Evolutionary conservation across 2,329 filamentous ascomycete genomes (phyloP).

Genomic region (Alternaria arbusti): DNA sequence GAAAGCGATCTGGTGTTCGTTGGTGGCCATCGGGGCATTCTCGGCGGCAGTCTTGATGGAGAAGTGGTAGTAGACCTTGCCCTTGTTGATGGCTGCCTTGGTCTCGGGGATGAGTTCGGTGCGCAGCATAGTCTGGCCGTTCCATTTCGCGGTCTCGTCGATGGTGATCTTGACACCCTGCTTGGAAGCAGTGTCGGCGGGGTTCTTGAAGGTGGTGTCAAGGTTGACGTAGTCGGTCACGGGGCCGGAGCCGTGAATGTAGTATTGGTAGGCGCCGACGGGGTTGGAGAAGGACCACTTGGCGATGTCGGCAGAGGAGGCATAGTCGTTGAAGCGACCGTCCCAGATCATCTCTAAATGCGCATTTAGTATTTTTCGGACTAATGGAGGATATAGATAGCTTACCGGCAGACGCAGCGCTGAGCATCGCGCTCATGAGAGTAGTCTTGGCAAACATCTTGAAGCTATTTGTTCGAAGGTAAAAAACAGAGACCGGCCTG

Average conservation of each 20-base stretch:
- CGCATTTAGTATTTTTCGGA: slow-evolving; percentile 11
- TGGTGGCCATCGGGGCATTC: slow-evolving; percentile 65
- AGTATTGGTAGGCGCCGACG: slow-evolving; percentile 76
- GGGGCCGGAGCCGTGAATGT: slow-evolving; percentile 70
- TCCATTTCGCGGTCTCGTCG: slow-evolving; percentile 69
- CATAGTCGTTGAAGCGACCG: slow-evolving; percentile 68
- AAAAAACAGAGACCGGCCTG: slow-evolving; percentile 34
- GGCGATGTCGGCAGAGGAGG: slow-evolving; percentile 61
- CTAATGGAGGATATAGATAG: background rate
- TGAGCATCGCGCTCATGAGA: slow-evolving; percentile 40
- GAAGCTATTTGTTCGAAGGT: slow-evolving; percentile 19
- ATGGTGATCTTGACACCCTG: slow-evolving; percentile 76
- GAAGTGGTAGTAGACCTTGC: slow-evolving; percentile 76
- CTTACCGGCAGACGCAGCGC: slow-evolving; percentile 42
- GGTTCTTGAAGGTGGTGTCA: slow-evolving; percentile 67
- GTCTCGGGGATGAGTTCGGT: slow-evolving; percentile 78
- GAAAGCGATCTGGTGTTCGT: slow-evolving; percentile 72
- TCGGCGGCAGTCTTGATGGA: slow-evolving; percentile 64
- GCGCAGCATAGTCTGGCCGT: slow-evolving; percentile 72
- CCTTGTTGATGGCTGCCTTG: slow-evolving; percentile 66
- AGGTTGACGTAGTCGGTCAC: slow-evolving; percentile 68
- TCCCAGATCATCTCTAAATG: slow-evolving; percentile 65
- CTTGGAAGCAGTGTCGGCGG: slow-evolving; percentile 64
- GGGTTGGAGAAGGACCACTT: slow-evolving; percentile 71
- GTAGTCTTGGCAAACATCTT: slow-evolving; percentile 43